A percentile compares a stretch with the other conserved stretches of the same genome.
These are phyloP conservation scores for Metschnikowia cerradonensis DNA, from an alignment of 805 yeast genomes.

Conservation along the genomic window DNA sequence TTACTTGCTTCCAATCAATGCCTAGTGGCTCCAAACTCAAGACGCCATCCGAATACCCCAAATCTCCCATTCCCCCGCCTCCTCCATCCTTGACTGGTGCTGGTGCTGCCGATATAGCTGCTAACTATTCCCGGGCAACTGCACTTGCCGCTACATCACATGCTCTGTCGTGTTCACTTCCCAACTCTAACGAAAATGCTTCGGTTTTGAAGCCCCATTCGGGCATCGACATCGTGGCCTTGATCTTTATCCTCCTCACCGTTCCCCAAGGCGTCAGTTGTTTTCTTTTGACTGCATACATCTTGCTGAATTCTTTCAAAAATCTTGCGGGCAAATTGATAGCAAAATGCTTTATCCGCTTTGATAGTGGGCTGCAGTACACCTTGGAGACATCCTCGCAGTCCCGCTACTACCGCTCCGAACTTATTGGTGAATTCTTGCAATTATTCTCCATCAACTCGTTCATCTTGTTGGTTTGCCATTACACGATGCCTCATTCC, in stretches of 20 bases:
- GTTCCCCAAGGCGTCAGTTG: slow-evolving; percentile 27
- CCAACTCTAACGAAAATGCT: background rate
- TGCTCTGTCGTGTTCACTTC: background rate
- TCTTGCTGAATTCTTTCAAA: slow-evolving; percentile 28
- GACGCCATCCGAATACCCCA: slow-evolving; percentile 1
- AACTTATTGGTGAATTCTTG: slow-evolving; percentile 18
- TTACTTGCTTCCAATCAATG: slow-evolving; percentile 5
- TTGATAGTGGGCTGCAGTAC: slow-evolving; percentile 6
- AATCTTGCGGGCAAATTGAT: slow-evolving; percentile 26
- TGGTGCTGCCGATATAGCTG: slow-evolving; percentile 11
- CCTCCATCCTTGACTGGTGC: slow-evolving; percentile 10
- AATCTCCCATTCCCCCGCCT: slow-evolving; percentile 9
- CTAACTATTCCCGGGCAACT: slow-evolving; percentile 1
- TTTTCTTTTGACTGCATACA: slow-evolving; percentile 21
- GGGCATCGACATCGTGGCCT: slow-evolving; percentile 29
- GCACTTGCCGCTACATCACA: slow-evolving; percentile 4
- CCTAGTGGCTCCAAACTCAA: slow-evolving; percentile 6
- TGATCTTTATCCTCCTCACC: slow-evolving; percentile 26
- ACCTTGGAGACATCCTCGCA: slow-evolving; percentile 9
- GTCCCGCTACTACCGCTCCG: slow-evolving; percentile 15
- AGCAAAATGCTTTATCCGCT: slow-evolving; percentile 16
- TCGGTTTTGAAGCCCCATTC: slow-evolving; percentile 11
- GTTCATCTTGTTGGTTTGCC: slow-evolving; percentile 22
- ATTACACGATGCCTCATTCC: slow-evolving; percentile 17
- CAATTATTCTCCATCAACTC: slow-evolving; percentile 24